Evolutionary conservation across 257 asterid genomes (phyloP), one percentile per base, ranked within the genome.

Genomic region (Plantago elongata): DNA sequence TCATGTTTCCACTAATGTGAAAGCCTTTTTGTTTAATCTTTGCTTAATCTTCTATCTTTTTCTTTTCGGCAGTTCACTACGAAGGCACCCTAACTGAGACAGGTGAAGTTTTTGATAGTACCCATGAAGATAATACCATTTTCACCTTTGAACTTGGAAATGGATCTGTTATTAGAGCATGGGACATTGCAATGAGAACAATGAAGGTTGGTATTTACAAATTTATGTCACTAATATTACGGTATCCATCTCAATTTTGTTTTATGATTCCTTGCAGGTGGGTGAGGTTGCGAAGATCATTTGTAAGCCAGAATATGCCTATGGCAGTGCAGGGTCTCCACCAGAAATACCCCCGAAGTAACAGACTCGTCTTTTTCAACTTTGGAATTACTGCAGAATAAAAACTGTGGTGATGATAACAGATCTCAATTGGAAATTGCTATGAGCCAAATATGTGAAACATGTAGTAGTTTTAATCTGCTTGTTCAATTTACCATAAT

Each of bases 301-400:
- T 27, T 89, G 99, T 83, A 82, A 84, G 81, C 96, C 99, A 63
- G 99, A 92, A 17, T 92, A 92, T 78, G 99, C 82, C 49, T 92
- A 92, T 69, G 99, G 97, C 60, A 85, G 86, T 60, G 83, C 86
- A 0, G 97, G 99, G 55, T 92, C 99, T 72, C 99, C 97, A 42
- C 99, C 99, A 22, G 99, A 92, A 70, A 73, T 92, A 8, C 97
- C 99, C 45, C 87, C 97, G 0, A 92, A 87, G 99, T 92, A 87
- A 69, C 51, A 70, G 6, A 30, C 60, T 40, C 15, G 37, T 37
- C 55, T 50, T 29, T 47, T 69, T 42, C 38, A 57, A 18, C 44
- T 34, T 68, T 52, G 57, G 37, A 51, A 13, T 16, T 52, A 57
- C 45, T 59, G 3, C 43, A 7, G 29, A 49, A 34, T 16, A 66